Evolutionary conservation across 2,329 filamentous ascomycete species (phyloP).

Genomic region (Pestalotiopsis sp.): DNA sequence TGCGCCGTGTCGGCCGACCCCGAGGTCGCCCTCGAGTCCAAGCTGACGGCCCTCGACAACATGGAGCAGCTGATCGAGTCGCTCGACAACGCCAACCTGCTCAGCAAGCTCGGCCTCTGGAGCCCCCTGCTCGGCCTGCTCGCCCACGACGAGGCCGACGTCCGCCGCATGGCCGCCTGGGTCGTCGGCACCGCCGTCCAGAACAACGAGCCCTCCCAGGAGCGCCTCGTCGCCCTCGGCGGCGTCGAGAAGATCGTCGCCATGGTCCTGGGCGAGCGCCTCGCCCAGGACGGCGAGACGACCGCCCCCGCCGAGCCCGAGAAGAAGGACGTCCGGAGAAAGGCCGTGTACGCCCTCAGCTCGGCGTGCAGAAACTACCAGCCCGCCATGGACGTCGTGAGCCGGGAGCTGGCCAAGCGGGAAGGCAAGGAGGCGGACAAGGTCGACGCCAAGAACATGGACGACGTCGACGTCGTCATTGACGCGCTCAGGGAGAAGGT

Average conservation of each 20-base stretch:
- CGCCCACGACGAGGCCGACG: slow-evolving; percentile 66
- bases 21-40: slow-evolving; percentile 71
- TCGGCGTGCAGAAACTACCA: slow-evolving; percentile 88
- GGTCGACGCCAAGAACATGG: slow-evolving; percentile 87
- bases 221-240: slow-evolving; percentile 64
- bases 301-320: slow-evolving; percentile 47
- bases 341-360: slow-evolving; percentile 88
- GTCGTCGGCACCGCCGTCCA: slow-evolving; percentile 93
- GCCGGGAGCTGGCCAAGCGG: slow-evolving; percentile 60
- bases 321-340: slow-evolving; percentile 70
- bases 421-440: slow-evolving; percentile 56
- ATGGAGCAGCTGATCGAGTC: slow-evolving; percentile 90
- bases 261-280: slow-evolving; percentile 48
- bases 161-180: slow-evolving; percentile 89
- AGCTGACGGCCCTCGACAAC: slow-evolving; percentile 88
- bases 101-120: slow-evolving; percentile 81
- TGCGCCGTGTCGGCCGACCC: slow-evolving; percentile 67
- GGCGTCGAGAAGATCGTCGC: slow-evolving; percentile 72
- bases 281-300: slow-evolving; percentile 16
- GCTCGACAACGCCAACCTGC: slow-evolving; percentile 96
- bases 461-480: slow-evolving; percentile 77
- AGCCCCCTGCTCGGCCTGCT: slow-evolving; percentile 74
- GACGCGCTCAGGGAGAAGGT: slow-evolving; percentile 62
- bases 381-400: slow-evolving; percentile 72
- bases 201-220: slow-evolving; percentile 88